Percentiles rank a stretch among this genome's conserved stretches.
Evolutionary conservation across 768 basidiomycete species (phyloP).

Genomic region (Mycena vitilis): DNA sequence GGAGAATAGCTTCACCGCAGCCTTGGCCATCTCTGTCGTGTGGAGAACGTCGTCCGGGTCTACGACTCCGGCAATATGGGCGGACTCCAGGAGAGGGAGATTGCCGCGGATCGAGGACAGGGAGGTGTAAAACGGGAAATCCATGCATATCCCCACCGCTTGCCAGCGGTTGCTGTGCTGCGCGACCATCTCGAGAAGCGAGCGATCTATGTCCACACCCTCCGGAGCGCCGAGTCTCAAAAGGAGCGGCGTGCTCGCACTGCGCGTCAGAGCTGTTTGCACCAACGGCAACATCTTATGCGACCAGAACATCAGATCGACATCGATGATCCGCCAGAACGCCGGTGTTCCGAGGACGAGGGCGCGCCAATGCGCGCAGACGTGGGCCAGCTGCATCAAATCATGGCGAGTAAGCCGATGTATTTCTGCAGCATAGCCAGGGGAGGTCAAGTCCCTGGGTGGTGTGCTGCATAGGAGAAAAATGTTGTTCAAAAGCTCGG

Average conservation of each 20-base stretch:
- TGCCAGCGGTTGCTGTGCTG: constrained; percentile 25
- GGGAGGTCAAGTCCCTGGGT: constrained; percentile 11
- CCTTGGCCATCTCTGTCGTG: neutral
- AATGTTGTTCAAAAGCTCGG: constrained; percentile 23
- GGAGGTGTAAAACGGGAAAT: constrained; percentile 4
- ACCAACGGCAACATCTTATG: constrained; percentile 27
- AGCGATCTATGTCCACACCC: neutral
- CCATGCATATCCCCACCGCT: constrained; percentile 23
- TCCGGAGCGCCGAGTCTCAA: constrained; percentile 25
- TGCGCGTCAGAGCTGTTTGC: constrained; percentile 14
- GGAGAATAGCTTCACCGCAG: constrained; percentile 18
- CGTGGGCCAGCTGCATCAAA: constrained; percentile 17
- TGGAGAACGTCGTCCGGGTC: neutral
- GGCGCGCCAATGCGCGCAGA: constrained; percentile 23
- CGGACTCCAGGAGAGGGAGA: constrained; percentile 24
- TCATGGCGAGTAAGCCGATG: constrained; percentile 18
- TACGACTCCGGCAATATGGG: constrained; percentile 5
- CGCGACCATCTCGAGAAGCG: constrained; percentile 20
- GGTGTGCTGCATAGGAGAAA: constrained; percentile 12
- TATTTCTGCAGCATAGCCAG: constrained; percentile 24
- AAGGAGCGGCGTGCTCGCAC: constrained; percentile 15
- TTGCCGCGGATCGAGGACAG: constrained; percentile 15
- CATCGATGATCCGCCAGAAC: constrained; percentile 25
- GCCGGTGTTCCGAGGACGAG: constrained; percentile 18
- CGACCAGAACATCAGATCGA: constrained; percentile 30